Conservation (phyloP, 2,329 filamentous ascomycete genomes). For the Pezizomycotina sp. region DNA sequence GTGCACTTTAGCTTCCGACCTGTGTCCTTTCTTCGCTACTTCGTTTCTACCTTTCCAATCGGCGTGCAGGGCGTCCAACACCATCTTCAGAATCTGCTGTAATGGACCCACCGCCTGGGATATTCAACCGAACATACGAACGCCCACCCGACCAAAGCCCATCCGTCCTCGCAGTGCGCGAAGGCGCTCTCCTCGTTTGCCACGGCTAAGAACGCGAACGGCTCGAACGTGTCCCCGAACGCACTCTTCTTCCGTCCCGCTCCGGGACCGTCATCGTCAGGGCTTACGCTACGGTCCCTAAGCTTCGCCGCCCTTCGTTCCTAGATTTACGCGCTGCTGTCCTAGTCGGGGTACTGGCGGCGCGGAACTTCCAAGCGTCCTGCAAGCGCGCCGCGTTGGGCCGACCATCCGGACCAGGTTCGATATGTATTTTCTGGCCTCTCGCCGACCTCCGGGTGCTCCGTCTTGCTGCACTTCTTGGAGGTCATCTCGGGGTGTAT, state of each 20-base stretch:
- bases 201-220: slow-evolving; percentile 10
- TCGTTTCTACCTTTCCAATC: slow-evolving; percentile 13
- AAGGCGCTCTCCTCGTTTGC: slow-evolving; percentile 14
- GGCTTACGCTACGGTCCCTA: slow-evolving; percentile 9
- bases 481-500: slow-evolving; percentile 13
- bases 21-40: background rate
- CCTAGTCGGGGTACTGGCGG: background rate
- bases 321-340: background rate
- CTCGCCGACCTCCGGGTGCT: slow-evolving; percentile 4
- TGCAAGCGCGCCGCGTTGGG: slow-evolving; percentile 14
- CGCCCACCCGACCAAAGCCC: slow-evolving; percentile 13
- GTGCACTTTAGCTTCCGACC: slow-evolving; percentile 11
- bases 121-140: slow-evolving; percentile 13
- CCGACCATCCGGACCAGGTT: slow-evolving; percentile 13
- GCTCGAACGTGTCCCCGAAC: slow-evolving; percentile 7
- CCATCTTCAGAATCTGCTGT: slow-evolving; percentile 8
- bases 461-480: slow-evolving; percentile 2
- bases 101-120: slow-evolving; percentile 12
- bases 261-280: slow-evolving; percentile 2
- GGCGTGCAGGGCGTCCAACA: slow-evolving; percentile 9
- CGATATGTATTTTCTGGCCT: slow-evolving; percentile 10
- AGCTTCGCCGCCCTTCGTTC: slow-evolving; percentile 10
- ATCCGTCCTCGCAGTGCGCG: slow-evolving; percentile 12
- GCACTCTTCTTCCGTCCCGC: slow-evolving; percentile 2
- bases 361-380: slow-evolving; percentile 12